Base-by-base conservation (phyloP, 2,329 filamentous ascomycete genomes). In the Epichloe gansuensis region DNA sequence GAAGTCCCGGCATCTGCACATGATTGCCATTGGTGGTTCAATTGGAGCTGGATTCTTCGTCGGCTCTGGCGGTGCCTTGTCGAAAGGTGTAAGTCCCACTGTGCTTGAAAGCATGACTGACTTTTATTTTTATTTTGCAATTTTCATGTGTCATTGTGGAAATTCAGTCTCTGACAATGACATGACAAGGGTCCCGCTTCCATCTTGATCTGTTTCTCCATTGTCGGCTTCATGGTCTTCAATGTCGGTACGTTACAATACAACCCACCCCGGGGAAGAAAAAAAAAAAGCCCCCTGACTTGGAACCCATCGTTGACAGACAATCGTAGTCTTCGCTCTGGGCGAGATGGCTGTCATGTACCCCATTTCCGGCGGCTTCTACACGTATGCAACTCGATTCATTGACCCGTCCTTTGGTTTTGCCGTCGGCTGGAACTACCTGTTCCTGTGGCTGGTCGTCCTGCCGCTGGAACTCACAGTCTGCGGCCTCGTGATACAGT, bases 11-110 rank as follows among this genome's bases (percentile, higher is more conserved):
- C 78, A 81, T 64, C 65, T 81, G 58, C 75, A 81, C 66, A 80
- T 81, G 77, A 81, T 81, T 64, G 75, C 77, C 60, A 79, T 81
- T 52, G 77, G 77, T 61, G 78, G 77, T 54, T 78, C 77, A 35
- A 81, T 81, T 52, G 78, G 78, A 64, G 78, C 78, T 62, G 78
- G 78, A 68, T 79, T 81, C 69, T 81, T 81, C 63, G 78, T 81
- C 61, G 77, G 78, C 59, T 79, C 77, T 38, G 78, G 78, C 58
- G 62, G 66, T 57, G 77, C 78, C 46, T 66, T 81, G n/a, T 61
- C 61, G 55, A 71, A 67, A 53, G 78, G 77, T 66, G 74, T 72
- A 67, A 63, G 70, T 60, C 12, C 2, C 17, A 38, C 34, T 27
- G 7, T 45, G 25, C 8, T 15, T 5, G 25, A 5, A 27, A n/a